Percentiles rank a stretch among this genome's conserved stretches.
Evolutionary conservation across 176 grass and related monocot genomes (phyloP).

Genomic region (Avena insularis): DNA sequence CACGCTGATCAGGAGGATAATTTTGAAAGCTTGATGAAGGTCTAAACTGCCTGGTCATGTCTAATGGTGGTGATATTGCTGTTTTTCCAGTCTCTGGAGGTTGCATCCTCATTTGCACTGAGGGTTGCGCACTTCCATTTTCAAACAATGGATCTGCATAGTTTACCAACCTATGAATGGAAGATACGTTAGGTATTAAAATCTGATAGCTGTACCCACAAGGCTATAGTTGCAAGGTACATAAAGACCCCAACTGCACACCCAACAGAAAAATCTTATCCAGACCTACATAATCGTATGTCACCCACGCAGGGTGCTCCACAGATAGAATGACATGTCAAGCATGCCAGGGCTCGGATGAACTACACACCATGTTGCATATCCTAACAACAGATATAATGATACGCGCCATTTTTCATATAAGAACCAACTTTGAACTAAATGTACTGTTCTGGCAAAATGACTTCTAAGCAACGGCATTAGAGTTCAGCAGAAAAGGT

Average conservation of each 20-base stretch:
- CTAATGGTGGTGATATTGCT: conserved; percentile 43
- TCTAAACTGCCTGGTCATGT: conserved; percentile 41
- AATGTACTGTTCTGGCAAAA: conserved; percentile 26
- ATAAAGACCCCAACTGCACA: neutral
- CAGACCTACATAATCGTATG: conserved; percentile 3
- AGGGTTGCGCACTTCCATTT: conserved; percentile 44
- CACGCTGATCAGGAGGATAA: conserved; percentile 30
- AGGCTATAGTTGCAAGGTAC: conserved; percentile 9
- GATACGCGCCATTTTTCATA: neutral
- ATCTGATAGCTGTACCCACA: conserved; percentile 1
- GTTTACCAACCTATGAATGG: conserved; percentile 53
- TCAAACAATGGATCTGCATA: conserved; percentile 59
- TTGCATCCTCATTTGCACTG: conserved; percentile 36
- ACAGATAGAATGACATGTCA: conserved; percentile 32
- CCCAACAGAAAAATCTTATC: neutral
- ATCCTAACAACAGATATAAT: conserved; percentile 30
- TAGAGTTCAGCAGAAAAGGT: conserved; percentile 2
- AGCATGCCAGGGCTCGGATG: conserved; percentile 23
- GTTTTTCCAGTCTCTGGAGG: conserved; percentile 44
- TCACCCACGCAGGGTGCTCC: neutral
- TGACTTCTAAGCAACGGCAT: neutral
- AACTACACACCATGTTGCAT: neutral
- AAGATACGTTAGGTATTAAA: conserved; percentile 43
- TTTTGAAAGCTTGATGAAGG: conserved; percentile 44
- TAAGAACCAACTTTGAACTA: conserved; percentile 23